These are phyloP conservation scores for Camelina neglecta DNA, from an alignment of 345 rosid genomes.

Conservation along the genomic window DNA sequence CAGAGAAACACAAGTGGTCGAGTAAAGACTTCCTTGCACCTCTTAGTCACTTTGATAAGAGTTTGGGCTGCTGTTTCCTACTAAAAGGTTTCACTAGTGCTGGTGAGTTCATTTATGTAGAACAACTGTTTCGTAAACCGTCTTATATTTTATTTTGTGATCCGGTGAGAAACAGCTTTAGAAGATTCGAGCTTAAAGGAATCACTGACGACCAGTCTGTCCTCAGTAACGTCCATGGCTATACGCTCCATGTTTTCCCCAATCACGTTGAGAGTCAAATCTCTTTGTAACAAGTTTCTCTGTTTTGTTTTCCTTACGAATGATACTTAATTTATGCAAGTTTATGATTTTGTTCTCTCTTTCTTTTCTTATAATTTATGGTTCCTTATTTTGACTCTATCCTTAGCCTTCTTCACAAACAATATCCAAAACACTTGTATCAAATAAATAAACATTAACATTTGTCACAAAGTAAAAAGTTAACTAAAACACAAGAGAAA, in stretches of 20 bases:
- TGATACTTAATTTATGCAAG: not conserved
- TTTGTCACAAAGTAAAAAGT: constrained; percentile 14
- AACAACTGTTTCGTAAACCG: not conserved
- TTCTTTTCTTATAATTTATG: not conserved
- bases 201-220: not conserved
- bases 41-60: not conserved
- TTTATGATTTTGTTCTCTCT: not conserved
- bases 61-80: not conserved
- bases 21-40: not conserved
- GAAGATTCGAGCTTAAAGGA: constrained; percentile 4
- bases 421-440: not conserved
- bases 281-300: not conserved
- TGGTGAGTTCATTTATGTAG: not conserved
- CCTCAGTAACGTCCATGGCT: not conserved
- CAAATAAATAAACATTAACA: not conserved
- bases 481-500: constrained; percentile 25
- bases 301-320: not conserved
- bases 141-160: not conserved
- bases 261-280: not conserved
- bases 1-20: not conserved
- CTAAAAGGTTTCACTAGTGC: not conserved
- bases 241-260: constrained; percentile 1
- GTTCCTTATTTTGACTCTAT: not conserved
- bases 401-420: constrained; percentile 4
- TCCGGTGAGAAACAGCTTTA: constrained; percentile 1